Percentiles rank a stretch among this genome's conserved stretches.
phyloP scores from a whole-genome alignment of 805 yeast species.

The Pichia ethanolica region DNA sequence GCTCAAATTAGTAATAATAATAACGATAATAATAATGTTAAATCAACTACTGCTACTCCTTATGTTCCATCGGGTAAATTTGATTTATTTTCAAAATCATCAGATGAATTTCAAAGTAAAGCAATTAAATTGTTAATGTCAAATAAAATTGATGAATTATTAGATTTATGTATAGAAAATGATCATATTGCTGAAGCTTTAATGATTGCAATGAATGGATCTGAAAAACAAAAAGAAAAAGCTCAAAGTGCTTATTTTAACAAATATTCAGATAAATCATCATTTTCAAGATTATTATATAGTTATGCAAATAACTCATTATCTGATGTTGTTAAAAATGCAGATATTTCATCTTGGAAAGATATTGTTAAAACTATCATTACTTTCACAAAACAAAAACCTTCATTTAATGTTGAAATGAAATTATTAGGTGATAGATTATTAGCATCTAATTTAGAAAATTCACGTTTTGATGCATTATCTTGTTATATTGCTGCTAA shows the following conservation, averaged over 20 bases:
- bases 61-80: conserved; percentile 52
- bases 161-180: conserved; percentile 54
- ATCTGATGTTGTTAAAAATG: conserved; percentile 68
- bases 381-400: conserved; percentile 38
- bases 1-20: conserved; percentile 22
- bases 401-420: conserved; percentile 47
- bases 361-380: conserved; percentile 65
- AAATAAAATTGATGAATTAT: conserved; percentile 62
- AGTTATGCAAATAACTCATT: conserved; percentile 47
- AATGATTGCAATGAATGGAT: conserved; percentile 64
- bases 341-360: conserved; percentile 75
- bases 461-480: conserved; percentile 65
- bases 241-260: conserved; percentile 68
- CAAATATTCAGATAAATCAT: conserved; percentile 41
- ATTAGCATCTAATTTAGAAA: conserved; percentile 31
- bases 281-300: conserved; percentile 69
- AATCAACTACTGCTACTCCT: conserved; percentile 3
- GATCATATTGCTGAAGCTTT: conserved; percentile 72
- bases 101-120: conserved; percentile 34
- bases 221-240: conserved; percentile 52
- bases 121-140: conserved; percentile 46
- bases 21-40: background rate
- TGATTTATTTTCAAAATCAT: conserved; percentile 23
- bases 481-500: conserved; percentile 73
- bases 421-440: conserved; percentile 75